Evolutionary conservation across 1,284 basidiomycete species (phyloP).

Genomic region (Grifola frondosa): DNA sequence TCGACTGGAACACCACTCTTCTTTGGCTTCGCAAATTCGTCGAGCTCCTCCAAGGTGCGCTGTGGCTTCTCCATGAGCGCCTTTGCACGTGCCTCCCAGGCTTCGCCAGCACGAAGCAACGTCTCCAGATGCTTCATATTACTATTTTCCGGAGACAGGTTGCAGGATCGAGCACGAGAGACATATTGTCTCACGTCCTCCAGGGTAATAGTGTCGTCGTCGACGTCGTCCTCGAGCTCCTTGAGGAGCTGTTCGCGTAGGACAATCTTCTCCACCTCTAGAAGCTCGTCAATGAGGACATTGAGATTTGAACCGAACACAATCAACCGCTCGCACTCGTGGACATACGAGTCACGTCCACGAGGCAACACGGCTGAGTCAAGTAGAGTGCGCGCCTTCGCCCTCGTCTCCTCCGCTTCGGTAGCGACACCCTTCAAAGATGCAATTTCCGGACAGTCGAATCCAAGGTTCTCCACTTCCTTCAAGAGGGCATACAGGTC

Average conservation of each 20-base stretch:
- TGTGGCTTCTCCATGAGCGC: constrained; percentile 60
- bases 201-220: constrained; percentile 58
- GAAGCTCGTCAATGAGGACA: constrained; percentile 73
- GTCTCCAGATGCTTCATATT: constrained; percentile 58
- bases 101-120: constrained; percentile 58
- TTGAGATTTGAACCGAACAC: constrained; percentile 72
- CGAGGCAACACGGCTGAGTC: constrained; percentile 30
- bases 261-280: constrained; percentile 75
- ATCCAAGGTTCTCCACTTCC: constrained; percentile 75
- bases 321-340: constrained; percentile 70
- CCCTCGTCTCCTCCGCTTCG: constrained; percentile 65
- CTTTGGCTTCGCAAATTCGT: constrained; percentile 62
- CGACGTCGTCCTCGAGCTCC: constrained; percentile 67
- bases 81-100: constrained; percentile 70
- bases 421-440: constrained; percentile 56
- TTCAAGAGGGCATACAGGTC: constrained; percentile 68
- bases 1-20: constrained; percentile 58
- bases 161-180: constrained; percentile 64
- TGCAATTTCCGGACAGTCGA: constrained; percentile 75
- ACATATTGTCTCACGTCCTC: constrained; percentile 71
- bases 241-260: constrained; percentile 66
- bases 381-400: constrained; percentile 54
- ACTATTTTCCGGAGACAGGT: constrained; percentile 59
- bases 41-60: constrained; percentile 72
- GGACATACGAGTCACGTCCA: constrained; percentile 58